Evolutionary conservation across 768 basidiomycete species (phyloP), one percentile per base, ranked within the genome.

Genomic region (Amanita thiersii): DNA sequence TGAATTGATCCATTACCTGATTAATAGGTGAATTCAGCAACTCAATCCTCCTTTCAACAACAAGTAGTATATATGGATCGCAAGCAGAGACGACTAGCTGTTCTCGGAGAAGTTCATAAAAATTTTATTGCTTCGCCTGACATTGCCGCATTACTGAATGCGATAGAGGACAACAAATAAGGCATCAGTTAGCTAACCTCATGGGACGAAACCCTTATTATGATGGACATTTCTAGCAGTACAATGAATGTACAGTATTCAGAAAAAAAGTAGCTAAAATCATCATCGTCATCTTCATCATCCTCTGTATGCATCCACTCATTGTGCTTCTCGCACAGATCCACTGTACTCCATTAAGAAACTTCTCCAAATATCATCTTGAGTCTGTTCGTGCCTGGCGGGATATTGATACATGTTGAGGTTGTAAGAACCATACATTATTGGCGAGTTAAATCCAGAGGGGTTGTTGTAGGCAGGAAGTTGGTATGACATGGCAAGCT

Each of bases 51-150:
- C 0, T 94, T 94, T 59, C 71, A 93, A 2, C 88, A 93, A 56
- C 89, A 94, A 43, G 84, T 86, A 4, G 81, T 87, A 14, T 72
- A 81, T 50, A 54, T 94, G 20, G 81, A 94, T 56, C 53, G 62
- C 39, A 60, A 60, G 28, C 62, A 68, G 14, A 83, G 82, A 51
- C 67, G 65, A 18, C 60, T 90, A 15, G 70, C 69, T 26, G 78
- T 92, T 3, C 66, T 96, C 1, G 92, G 91, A n/a, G 83, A 91
- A 56, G 75, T 94, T 36, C 81, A 82, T 64, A 83, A 82, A 58
- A 78, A 83, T 44, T 94, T 89, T 53, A 70, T 86, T 17, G 81
- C 82, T 25, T 84, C 89, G 0, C 92, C 92, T 0, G 78, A 96
- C 52, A 67, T 94, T 14, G 86, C 92, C 34, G 61, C 74, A 0